Evolutionary conservation across 768 basidiomycete species (phyloP).

Genomic region (Strobilomyces dryophilus): DNA sequence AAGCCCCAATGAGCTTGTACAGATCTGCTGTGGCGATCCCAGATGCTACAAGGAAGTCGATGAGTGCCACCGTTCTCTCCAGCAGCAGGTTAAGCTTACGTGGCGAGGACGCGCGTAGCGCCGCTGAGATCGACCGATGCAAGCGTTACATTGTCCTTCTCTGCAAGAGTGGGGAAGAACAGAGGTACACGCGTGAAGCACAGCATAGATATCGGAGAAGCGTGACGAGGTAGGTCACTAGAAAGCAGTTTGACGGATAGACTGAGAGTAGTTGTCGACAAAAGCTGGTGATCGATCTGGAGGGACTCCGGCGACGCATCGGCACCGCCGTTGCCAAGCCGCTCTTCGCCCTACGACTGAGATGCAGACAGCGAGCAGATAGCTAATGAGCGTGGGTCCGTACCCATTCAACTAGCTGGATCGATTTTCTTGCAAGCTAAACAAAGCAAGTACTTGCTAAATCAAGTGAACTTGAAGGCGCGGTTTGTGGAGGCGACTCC

Average conservation of each 20-base stretch:
- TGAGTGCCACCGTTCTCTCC: no score
- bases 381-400: conserved; percentile 12
- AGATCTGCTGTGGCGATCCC: conserved; percentile 23
- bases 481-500: no score
- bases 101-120: conserved; percentile 18
- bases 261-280: no score
- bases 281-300: no score
- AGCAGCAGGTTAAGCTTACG: background rate
- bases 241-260: conserved; percentile 14
- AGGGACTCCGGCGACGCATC: no score
- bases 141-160: background rate
- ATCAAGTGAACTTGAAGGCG: no score
- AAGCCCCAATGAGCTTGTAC: no score
- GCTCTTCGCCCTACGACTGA: conserved; percentile 12
- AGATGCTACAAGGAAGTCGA: no score
- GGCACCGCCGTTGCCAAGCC: no score
- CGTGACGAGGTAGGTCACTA: conserved; percentile 5
- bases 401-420: conserved; percentile 26
- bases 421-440: conserved; percentile 24
- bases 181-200: conserved; percentile 28
- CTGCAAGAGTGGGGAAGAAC: background rate
- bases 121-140: background rate
- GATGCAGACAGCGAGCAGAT: conserved; percentile 13
- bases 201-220: conserved; percentile 10
- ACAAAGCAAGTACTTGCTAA: no score